Conservation (phyloP, 768 basidiomycete genomes). For the Suillus americanus region DNA sequence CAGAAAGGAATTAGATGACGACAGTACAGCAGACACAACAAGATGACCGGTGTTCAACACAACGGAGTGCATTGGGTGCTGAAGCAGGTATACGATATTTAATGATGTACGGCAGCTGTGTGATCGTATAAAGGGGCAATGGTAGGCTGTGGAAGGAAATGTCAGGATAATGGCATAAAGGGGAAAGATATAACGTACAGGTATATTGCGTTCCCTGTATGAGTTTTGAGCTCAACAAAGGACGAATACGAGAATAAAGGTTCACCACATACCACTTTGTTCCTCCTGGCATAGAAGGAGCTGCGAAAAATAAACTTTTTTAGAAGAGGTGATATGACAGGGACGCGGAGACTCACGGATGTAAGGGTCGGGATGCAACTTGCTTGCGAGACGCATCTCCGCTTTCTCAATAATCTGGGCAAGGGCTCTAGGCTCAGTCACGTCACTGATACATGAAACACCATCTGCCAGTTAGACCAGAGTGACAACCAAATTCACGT, state of each 20-base stretch:
- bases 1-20: neutral
- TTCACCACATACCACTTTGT: conserved; percentile 82
- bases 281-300: conserved; percentile 80
- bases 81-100: conserved; percentile 9
- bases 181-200: conserved; percentile 47
- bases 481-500: conserved; percentile 20
- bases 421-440: conserved; percentile 81
- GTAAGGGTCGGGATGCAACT: conserved; percentile 89
- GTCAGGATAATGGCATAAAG: conserved; percentile 9
- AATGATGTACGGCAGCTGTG: conserved; percentile 34
- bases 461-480: neutral
- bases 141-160: conserved; percentile 44
- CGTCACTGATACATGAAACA: conserved; percentile 49
- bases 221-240: conserved; percentile 1
- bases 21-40: neutral
- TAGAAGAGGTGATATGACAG: neutral
- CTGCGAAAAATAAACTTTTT: conserved; percentile 38
- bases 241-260: neutral
- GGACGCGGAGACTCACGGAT: conserved; percentile 64
- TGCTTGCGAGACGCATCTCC: conserved; percentile 67
- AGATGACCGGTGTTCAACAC: neutral
- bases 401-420: conserved; percentile 77
- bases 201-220: conserved; percentile 77
- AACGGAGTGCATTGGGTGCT: neutral
- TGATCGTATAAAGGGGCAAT: conserved; percentile 70